Percentiles rank a stretch among this genome's conserved stretches.
Evolutionary conservation across 331 rosid species (phyloP).

Genomic region (Pyracantha coccinea): DNA sequence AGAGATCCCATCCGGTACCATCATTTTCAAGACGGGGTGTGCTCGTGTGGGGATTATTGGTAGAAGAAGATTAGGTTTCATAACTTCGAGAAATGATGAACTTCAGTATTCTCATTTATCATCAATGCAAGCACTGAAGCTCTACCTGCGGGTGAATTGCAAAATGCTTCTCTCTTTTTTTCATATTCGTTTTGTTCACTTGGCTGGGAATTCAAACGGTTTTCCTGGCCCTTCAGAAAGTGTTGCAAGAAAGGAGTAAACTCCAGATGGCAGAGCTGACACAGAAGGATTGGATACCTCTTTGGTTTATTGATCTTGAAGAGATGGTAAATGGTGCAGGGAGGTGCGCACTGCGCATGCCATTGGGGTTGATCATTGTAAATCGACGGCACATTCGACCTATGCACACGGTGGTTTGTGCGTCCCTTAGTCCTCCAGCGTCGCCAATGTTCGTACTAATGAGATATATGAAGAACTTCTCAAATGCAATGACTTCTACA

Average conservation of each 20-base stretch:
- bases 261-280: neutral
- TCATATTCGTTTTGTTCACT: neutral
- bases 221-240: neutral
- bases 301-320: no score
- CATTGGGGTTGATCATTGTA: no score
- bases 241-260: neutral
- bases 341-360: no score
- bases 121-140: neutral
- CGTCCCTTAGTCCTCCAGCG: no score
- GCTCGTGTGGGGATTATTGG: conserved; percentile 93
- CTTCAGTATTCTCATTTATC: neutral
- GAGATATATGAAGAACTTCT: no score
- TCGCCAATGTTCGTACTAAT: no score
- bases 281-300: no score
- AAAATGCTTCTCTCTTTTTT: neutral
- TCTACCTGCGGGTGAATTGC: neutral
- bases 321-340: no score
- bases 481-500: no score
- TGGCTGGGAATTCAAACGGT: neutral
- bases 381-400: no score
- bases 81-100: neutral
- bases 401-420: no score
- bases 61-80: conserved; percentile 15
- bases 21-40: conserved; percentile 66
- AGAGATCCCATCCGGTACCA: conserved; percentile 89